Conservation (phyloP, 2,329 filamentous ascomycete species). For the Phoma herbarum region DNA sequence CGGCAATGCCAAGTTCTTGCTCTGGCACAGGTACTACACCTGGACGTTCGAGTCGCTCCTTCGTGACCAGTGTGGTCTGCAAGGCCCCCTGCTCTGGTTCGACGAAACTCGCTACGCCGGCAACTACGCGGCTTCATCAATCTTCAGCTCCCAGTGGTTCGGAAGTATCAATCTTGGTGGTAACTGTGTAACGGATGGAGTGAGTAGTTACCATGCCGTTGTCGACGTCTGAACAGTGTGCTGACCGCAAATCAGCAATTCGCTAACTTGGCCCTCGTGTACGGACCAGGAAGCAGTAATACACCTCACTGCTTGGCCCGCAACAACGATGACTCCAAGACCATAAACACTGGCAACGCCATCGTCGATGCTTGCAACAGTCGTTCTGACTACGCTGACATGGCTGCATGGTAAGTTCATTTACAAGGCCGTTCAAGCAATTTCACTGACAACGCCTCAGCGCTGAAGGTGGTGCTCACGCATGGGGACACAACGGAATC, state of each 20-base stretch:
- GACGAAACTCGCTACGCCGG: conserved; percentile 48
- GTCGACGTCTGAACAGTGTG: neutral
- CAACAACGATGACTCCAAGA: conserved; percentile 35
- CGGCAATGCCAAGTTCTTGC: conserved; percentile 49
- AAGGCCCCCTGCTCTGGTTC: conserved; percentile 50
- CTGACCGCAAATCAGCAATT: conserved; percentile 35
- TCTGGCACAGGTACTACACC: conserved; percentile 56
- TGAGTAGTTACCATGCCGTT: conserved; percentile 29
- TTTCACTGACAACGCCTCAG: neutral
- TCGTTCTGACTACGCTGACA: conserved; percentile 35
- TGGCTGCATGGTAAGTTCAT: conserved; percentile 33
- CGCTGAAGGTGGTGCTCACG: conserved; percentile 43
- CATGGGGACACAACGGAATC: conserved; percentile 49
- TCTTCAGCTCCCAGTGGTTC: conserved; percentile 44
- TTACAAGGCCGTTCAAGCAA: no score
- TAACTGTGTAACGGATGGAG: conserved; percentile 45
- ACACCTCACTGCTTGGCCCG: conserved; percentile 44
- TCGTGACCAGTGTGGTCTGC: conserved; percentile 54
- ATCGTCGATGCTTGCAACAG: conserved; percentile 43
- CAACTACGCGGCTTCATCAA: conserved; percentile 37
- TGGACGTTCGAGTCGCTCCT: conserved; percentile 56
- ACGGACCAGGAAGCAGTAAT: conserved; percentile 42
- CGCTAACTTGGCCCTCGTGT: conserved; percentile 41
- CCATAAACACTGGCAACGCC: conserved; percentile 35
- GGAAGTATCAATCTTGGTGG: conserved; percentile 38